Base-by-base conservation (phyloP, 2,329 filamentous ascomycete genomes). In the Alternaria burnsii region DNA sequence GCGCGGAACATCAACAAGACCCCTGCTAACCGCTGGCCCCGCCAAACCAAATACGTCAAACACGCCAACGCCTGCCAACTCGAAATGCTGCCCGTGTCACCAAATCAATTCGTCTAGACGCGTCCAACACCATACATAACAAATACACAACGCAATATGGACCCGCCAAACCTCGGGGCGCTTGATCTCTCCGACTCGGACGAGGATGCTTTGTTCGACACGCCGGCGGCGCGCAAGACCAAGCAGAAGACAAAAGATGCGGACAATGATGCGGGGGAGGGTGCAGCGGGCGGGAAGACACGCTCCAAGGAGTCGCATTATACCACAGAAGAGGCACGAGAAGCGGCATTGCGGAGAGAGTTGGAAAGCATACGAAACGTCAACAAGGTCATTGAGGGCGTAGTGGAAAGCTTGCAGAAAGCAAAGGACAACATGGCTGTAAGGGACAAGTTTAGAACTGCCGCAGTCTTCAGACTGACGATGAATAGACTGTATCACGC, bases 301-400 rank as follows among this genome's bases (percentile, higher is more conserved):
- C 76, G 75, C 56, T 62, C 64, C 36, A 75, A 79, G 65, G 83
- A 85, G 59, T 83, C 84, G 42, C 79, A 84, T 51, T 88, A 88
- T 70, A 89, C 90, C 63, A 81, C 83, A 4, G 85, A 90, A 69
- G 88, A 91, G 72, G 84, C 86, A 20, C 89, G 91, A 46, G 92
- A 97, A 63, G 88, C 88, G 2, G 86, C 88, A 14, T 82, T 99
- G 69, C 89, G 87, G 16, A 88, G 86, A 56, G 95, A 99, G 79
- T 82, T 98, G 28, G 89, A 93, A 64, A 91, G 89, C 48, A 89
- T 99, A 32, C 88, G 90, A 59, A 90, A 90, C 69, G 91, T 98
- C 75, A 99, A 99, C 79, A 86, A 89, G 69, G 90, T 93, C 41
- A 92, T 99, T 61, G 93, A 97, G 76, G 87, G 87, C 22, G 88